Evolutionary conservation across 2,329 filamentous ascomycete species (phyloP), one percentile per base, ranked within the genome.

Genomic region (Aspergillus oerlinghausenensis): DNA sequence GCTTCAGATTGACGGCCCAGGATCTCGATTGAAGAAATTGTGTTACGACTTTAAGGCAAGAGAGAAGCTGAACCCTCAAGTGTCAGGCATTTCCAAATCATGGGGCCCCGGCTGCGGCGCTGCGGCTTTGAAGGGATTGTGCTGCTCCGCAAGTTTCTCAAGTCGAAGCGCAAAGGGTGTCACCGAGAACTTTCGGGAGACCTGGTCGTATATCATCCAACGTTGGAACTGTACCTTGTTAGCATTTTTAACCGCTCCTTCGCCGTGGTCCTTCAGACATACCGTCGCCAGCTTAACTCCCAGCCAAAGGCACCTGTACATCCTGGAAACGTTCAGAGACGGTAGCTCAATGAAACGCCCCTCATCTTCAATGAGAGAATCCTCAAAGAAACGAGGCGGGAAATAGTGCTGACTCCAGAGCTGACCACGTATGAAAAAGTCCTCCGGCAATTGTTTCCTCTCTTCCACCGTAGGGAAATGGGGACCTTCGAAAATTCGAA

Each of bases 351-450:
- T 72, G 38, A 75, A 72, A 3, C 83, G 73, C 55, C 82, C 81
- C 49, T 84, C 80, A 49, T 85, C 82, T 56, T 84, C 82, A 40
- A 76, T 72, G 50, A 77, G 73, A 1, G 75, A 72, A 21, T 73
- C 71, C 2, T 70, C 59, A 61, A 86, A 86, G 72, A 82, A 85
- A 3, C 72, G 68, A 1, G 73, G 59, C 0, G 80, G 79, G 57
- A 80, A 82, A 53, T 77, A 79, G 0, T 63, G 47, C 57, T 80
- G 73, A 51, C 77, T 79, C 79, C 81, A 84, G 25, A 81, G 66
- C 55, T 82, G 74, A 1, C 84, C 84, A 25, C 82, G 77, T 7
- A 86, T 79, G 1, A 79, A 65, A 60, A 82, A 85, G 60, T 87
- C 84, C 60, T 87, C 84, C 0, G 82, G 79, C 1, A 87, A 64